Base-by-base conservation (phyloP, 2,329 filamentous ascomycete genomes). In the Coniochaeta sp. region DNA sequence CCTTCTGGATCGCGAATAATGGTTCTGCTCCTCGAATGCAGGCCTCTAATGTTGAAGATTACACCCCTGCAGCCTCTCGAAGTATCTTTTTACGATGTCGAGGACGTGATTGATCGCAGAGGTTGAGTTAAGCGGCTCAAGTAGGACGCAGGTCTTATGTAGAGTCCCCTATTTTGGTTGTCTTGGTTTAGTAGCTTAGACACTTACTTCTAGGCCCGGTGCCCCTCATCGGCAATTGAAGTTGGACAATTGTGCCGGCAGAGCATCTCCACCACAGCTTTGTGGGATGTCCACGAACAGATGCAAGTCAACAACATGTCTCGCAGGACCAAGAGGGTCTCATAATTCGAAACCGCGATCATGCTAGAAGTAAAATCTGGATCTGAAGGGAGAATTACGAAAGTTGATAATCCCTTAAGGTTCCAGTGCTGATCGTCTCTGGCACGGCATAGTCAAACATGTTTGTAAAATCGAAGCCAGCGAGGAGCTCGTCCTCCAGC, bases 211-310 rank as follows among this genome's bases (percentile, higher is more conserved):
- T 52, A 52, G 47, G 22, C 24, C 47, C 47, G 24, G 47, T 14
- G 28, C 47, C 47, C 47, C 47, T 52, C 47, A 52, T 52, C 47
- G 47, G 47, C 47, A 52, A 52, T 52, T 52, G 47, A 52, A 52
- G 34, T 44, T 47, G 19, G 3, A 11, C 17, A 6, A 44, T 19
- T 12, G 43, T 26, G 19, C 43, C 43, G 43, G 43, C 2, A 11
- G 9, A 9, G 19, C 22, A 47, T 11, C 43, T 47, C 43, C 43
- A 47, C 19, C 43, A 44, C 40, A 17, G 11, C 3, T 44, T 22
- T 11, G 12, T n/a, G 3, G 40, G 38, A 19, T n/a, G 6, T 40
- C 9, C 17, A 40, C 2, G 16, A 9, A n/a, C 17, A 9, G 17
- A 17, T 36, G 16, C 38, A 19, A 6, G 38, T 40, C 17, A 40